Percentiles rank a stretch among this genome's conserved stretches.
Evolutionary conservation across 2,329 filamentous ascomycete species (phyloP).

Genomic region (Capronia americana): DNA sequence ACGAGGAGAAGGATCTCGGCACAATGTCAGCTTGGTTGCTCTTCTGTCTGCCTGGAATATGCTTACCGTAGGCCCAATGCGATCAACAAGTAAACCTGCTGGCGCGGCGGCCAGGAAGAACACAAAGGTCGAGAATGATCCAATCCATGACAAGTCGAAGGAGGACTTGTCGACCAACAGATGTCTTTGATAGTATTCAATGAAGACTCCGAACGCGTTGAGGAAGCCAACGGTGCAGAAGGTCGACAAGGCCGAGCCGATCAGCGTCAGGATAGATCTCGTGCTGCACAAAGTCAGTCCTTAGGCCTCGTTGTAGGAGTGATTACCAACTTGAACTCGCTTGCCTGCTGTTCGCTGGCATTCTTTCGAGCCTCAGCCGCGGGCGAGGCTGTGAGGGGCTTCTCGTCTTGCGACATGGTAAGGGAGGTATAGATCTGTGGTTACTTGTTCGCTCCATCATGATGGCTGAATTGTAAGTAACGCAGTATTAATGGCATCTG

Average conservation of each 20-base stretch:
- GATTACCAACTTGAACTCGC: constrained; percentile 25
- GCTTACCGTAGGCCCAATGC: constrained; percentile 50
- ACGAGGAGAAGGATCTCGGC: constrained; percentile 24
- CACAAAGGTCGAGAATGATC: constrained; percentile 48
- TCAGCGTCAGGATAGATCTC: constrained; percentile 42
- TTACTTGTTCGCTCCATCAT: background rate
- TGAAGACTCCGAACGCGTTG: constrained; percentile 52
- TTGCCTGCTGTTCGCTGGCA: background rate
- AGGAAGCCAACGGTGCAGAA: constrained; percentile 50
- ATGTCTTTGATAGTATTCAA: constrained; percentile 52
- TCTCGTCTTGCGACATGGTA: constrained; percentile 10
- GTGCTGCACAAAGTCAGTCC: constrained; percentile 34
- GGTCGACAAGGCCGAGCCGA: constrained; percentile 42
- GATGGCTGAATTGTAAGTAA: background rate
- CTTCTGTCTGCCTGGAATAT: background rate
- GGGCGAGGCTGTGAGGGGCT: background rate
- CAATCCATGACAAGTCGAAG: constrained; percentile 53
- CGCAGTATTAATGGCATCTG: background rate
- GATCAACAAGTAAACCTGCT: constrained; percentile 52
- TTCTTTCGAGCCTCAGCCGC: background rate
- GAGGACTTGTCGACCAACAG: constrained; percentile 45
- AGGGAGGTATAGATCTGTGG: background rate
- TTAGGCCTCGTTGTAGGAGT: background rate
- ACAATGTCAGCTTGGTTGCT: constrained; percentile 10
- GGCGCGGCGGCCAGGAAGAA: constrained; percentile 47